These are phyloP conservation scores for Talaromyces albobiverticillius DNA, from an alignment of 2,329 filamentous ascomycete species.

Conservation along the genomic window DNA sequence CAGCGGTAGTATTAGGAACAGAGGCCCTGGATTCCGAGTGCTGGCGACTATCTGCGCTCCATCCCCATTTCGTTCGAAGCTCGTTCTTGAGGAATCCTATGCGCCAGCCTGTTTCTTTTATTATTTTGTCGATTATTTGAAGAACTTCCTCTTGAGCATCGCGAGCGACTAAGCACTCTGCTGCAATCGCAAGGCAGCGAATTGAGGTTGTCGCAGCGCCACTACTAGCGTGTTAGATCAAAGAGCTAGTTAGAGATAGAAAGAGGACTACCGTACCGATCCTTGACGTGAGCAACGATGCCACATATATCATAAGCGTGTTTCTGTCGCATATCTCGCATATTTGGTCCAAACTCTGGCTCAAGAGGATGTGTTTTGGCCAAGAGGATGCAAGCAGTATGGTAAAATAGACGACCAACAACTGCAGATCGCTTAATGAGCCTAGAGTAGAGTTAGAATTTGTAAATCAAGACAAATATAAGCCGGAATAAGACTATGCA, in stretches of 20 bases:
- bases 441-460: constrained; percentile 46
- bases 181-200: constrained; percentile 74
- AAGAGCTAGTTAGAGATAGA: background rate
- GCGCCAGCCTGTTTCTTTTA: constrained; percentile 74
- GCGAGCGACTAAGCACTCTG: constrained; percentile 65
- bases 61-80: constrained; percentile 75
- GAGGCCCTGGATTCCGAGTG: constrained; percentile 18
- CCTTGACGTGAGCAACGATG: constrained; percentile 80
- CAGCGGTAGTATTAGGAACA: background rate
- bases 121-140: constrained; percentile 70
- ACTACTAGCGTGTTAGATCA: constrained; percentile 27
- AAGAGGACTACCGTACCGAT: constrained; percentile 50
- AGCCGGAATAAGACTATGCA: background rate
- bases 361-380: constrained; percentile 73
- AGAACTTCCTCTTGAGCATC: constrained; percentile 79
- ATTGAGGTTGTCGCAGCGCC: constrained; percentile 77
- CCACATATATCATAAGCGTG: constrained; percentile 86
- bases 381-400: constrained; percentile 78
- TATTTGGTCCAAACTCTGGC: constrained; percentile 59
- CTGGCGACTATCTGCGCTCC: constrained; percentile 48
- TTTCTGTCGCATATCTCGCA: constrained; percentile 66
- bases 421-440: constrained; percentile 78
- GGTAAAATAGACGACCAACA: constrained; percentile 81
- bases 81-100: constrained; percentile 69
- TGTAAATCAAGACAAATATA: too few species aligned